Conservation (phyloP, 2,329 filamentous ascomycete genomes). For the Pyrenophora tritici-repentis region DNA sequence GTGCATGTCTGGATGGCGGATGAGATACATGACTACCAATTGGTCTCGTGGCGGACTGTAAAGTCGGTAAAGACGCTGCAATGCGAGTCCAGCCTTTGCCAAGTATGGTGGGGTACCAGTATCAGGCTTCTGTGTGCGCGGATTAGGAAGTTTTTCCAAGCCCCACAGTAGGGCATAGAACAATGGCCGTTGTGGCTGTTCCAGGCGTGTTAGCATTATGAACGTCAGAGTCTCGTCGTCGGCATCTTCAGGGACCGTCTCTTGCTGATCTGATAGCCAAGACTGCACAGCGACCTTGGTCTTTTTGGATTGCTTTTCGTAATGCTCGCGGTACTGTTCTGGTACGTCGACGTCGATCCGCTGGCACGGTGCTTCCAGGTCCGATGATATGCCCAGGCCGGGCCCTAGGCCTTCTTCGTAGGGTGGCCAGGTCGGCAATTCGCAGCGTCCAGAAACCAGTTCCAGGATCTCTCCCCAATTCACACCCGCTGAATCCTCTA, state of each 20-base stretch:
- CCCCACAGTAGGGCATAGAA: slow-evolving; percentile 81
- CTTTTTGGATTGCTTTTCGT: slow-evolving; percentile 88
- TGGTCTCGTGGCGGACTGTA: slow-evolving; percentile 76
- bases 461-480: slow-evolving; percentile 97
- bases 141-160: slow-evolving; percentile 56
- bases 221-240: slow-evolving; percentile 94
- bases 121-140: slow-evolving; percentile 69
- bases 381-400: slow-evolving; percentile 61
- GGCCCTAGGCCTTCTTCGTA: slow-evolving; percentile 64
- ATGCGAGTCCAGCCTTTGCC: slow-evolving; percentile 72
- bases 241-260: slow-evolving; percentile 81
- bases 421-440: slow-evolving; percentile 86
- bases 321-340: slow-evolving; percentile 90
- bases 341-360: slow-evolving; percentile 93
- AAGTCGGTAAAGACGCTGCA: slow-evolving; percentile 85
- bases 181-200: slow-evolving; percentile 73
- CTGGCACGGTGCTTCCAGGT: slow-evolving; percentile 63
- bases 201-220: slow-evolving; percentile 87
- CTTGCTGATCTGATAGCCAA: slow-evolving; percentile 83
- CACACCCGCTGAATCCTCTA: slow-evolving; percentile 64
- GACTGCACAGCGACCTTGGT: slow-evolving; percentile 88
- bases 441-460: slow-evolving; percentile 84
- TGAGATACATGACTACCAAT: slow-evolving; percentile 81
- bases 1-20: slow-evolving; percentile 81
- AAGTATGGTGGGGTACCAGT: slow-evolving; percentile 71